These are phyloP conservation scores for Arthrobotrys sinensis DNA, from an alignment of 2,329 filamentous ascomycete genomes.

Conservation along the genomic window DNA sequence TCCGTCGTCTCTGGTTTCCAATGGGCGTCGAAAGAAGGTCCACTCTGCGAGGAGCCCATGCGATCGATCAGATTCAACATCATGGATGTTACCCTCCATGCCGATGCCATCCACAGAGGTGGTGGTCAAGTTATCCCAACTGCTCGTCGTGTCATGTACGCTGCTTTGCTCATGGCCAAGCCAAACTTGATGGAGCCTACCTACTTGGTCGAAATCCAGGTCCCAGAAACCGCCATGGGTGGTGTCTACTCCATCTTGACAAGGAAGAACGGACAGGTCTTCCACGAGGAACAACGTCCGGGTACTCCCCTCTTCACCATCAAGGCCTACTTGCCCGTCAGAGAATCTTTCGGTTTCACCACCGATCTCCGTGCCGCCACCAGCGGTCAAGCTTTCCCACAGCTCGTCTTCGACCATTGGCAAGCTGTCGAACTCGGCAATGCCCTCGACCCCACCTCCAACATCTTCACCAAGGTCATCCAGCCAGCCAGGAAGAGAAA, in stretches of 20 bases:
- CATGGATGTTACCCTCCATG: conserved; percentile 98
- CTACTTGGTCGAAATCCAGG: conserved; percentile 99
- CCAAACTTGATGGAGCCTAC: conserved; percentile 95
- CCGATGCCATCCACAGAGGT: conserved; percentile 99
- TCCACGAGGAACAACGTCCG: conserved; percentile 96
- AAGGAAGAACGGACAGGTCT: conserved; percentile 98
- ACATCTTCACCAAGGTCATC: conserved; percentile 85
- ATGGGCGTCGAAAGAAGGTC: conserved; percentile 98
- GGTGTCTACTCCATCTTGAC: conserved; percentile 99
- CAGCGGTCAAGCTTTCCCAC: conserved; percentile 98
- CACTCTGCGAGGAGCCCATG: conserved; percentile 98
- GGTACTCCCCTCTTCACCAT: conserved; percentile 99
- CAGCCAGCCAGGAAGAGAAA: conserved; percentile 97
- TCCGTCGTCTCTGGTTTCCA: conserved; percentile 99
- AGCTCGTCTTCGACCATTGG: conserved; percentile 99
- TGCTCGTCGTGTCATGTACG: conserved; percentile 96
- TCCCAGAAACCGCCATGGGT: conserved; percentile 98
- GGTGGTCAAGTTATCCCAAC: conserved; percentile 99
- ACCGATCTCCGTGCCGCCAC: conserved; percentile 94
- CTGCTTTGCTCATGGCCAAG: conserved; percentile 88
- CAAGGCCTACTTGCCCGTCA: conserved; percentile 96
- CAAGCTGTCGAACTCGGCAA: conserved; percentile 86
- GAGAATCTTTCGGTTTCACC: conserved; percentile 99
- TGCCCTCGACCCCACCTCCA: conserved; percentile 84
- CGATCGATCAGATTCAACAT: conserved; percentile 98